Evolutionary conservation across 148 eudicot genomes (phyloP).

Genomic region (Fallopia convolvulus): DNA sequence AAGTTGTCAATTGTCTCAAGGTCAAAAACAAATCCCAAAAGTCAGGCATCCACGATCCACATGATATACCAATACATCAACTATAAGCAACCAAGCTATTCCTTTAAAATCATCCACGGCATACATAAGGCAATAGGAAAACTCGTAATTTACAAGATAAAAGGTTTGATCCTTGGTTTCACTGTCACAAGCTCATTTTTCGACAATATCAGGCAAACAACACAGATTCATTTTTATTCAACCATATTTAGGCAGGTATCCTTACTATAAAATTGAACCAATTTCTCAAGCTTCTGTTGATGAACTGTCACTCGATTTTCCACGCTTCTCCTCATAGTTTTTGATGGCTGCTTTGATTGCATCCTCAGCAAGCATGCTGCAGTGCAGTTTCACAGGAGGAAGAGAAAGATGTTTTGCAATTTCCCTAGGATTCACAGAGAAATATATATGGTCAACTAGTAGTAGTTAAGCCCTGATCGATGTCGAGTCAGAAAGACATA

Average conservation of each 20-base stretch:
- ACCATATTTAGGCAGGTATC: background rate
- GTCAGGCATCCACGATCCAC: background rate
- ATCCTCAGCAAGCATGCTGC: conserved; percentile 99
- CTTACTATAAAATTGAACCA: background rate
- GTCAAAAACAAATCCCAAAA: background rate
- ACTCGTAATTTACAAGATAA: background rate
- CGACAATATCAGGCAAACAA: background rate
- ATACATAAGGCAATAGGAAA: background rate
- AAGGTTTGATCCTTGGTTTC: background rate
- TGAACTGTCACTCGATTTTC: conserved; percentile 23
- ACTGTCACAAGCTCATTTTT: background rate
- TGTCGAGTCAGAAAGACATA: background rate
- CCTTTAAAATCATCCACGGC: background rate
- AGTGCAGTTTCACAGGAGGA: conserved; percentile 91
- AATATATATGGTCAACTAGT: background rate
- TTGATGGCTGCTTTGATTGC: conserved; percentile 94
- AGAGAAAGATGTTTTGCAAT: conserved; percentile 93
- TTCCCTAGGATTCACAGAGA: conserved; percentile 41
- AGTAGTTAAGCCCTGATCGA: background rate
- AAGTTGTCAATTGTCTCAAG: background rate
- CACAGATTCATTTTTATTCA: background rate
- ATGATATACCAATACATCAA: background rate
- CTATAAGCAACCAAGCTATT: background rate
- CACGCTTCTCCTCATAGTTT: conserved; percentile 64
- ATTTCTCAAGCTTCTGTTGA: conserved; percentile 41